Base-by-base conservation (phyloP, 192 early-diverging fungal species). In the Entophlyctis luteolus region DNA sequence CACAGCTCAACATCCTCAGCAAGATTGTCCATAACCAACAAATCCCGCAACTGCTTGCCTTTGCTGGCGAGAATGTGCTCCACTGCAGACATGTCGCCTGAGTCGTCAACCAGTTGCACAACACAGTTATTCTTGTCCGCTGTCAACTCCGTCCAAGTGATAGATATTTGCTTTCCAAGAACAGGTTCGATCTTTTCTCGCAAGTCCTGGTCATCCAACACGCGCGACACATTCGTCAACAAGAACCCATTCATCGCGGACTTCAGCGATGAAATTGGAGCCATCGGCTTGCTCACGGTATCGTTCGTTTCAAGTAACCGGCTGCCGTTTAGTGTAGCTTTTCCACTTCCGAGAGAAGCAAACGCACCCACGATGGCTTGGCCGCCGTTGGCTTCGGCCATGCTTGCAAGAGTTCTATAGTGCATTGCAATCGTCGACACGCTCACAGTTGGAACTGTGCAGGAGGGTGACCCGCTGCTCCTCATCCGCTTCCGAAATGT, bases 401-500 rank as follows among this genome's bases (percentile, higher is more conserved):
- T n/a, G n/a, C n/a, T n/a, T n/a, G n/a, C n/a, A n/a, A 53, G 25
- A 16, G 50, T 28, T 20, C 25, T 20, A 63, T 63, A 63, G 16
- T 49, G 20, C 5, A 48, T 45, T 18, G 60, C 60, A 63, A 63
- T 31, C 5, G 47, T 18, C 4, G 23, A 29, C 4, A n/a, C 10
- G 23, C 48, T 8, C 18, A 33, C 32, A 49, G 20, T 16, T 8
- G 60, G 60, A n/a, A 63, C 47, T 16, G 16, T 29, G 3, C 50
- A 53, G 31, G 10, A 14, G 14, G 28, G 4, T 12, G 20, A 45
- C 20, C 14, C 42, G 16, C 5, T 5, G 22, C 47, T 32, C 25
- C 48, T 5, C 22, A 45, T 5, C 16, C 69, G 80, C 63, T 87
- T 82, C 14, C 81, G 77, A 47, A 86, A 69, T 4, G 81, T 76